Percentiles rank a stretch among this genome's conserved stretches.
Conservation (phyloP, 176 grass and related monocot genomes). For the Dendrocalamus sinicus region DNA sequence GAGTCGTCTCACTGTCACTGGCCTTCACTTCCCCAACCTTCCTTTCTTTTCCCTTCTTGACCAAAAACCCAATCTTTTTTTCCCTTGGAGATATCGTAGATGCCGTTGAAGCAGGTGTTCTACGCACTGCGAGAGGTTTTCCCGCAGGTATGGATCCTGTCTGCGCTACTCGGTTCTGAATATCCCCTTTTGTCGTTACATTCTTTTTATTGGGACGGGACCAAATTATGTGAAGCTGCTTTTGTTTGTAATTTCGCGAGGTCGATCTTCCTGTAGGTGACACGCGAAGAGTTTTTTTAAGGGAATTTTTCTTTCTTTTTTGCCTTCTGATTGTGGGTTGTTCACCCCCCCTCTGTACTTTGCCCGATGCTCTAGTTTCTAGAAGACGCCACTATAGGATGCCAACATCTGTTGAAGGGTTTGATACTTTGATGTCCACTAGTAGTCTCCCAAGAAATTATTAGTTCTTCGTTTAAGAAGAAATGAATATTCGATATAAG, state of each 20-base stretch:
- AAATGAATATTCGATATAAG: neutral
- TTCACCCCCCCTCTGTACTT: neutral
- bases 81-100: neutral
- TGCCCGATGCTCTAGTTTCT: neutral
- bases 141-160: conserved; percentile 43
- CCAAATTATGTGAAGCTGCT: neutral
- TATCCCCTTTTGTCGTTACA: neutral
- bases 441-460: neutral
- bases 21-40: neutral
- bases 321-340: neutral
- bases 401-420: neutral
- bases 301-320: neutral
- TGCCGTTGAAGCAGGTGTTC: conserved; percentile 48
- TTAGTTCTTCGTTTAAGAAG: neutral
- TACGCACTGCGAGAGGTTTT: conserved; percentile 45
- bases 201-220: neutral
- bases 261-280: neutral
- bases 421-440: neutral
- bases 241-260: neutral
- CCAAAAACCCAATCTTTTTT: neutral
- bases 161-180: neutral
- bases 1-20: neutral
- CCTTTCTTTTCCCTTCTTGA: neutral
- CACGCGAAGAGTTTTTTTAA: neutral
- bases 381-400: neutral